Base-by-base conservation (phyloP, 2,329 filamentous ascomycete species). In the Venturia asperata region DNA sequence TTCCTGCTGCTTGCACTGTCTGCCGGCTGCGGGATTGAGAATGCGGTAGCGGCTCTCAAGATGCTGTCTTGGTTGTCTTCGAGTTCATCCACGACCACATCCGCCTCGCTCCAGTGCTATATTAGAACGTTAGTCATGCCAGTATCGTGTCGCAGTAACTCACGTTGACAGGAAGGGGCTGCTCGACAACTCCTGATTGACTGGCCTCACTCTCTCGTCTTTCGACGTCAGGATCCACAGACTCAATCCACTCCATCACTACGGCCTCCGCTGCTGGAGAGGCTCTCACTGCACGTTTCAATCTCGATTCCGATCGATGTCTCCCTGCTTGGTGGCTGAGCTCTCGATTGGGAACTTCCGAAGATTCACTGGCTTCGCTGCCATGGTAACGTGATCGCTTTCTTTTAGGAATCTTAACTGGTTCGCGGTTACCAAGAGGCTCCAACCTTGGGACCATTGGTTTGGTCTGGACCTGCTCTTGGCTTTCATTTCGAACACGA, bases 171-270 rank as follows among this genome's bases (percentile, higher is more conserved):
- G 13, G 37, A 61, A 42, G 49, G 7, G 61, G 43, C 24, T 63
- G 42, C 19, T 30, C 21, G 19, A n/a, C 13, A 24, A 30, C 60
- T 47, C 30, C 43, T 47, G 43, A 39, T 45, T 27, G 45, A 30
- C 45, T 42, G 21, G 61, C 34, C 52, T 43, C 61, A 17, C 43
- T 64, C 27, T 64, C 34, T 13, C 41, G n/a, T 27, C 49, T 47
- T 58, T 42, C 34, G 34, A 30, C 11, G 13, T 64, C 41, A n/a
- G 37, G 30, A 30, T 64, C 52, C 47, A 64, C 47, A 37, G 43
- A 47, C 47, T 64, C 63, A 5, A 64, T 64, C 63, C 63, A 64
- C 58, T 64, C 43, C 21, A 56, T 64, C 17, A 64, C 63, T 27
- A 49, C 45, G 13, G 19, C 34, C 52, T 64, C 63, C 27, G 47